Percentiles rank a stretch among this genome's conserved stretches.
Conservation (phyloP, 2,329 filamentous ascomycete species). For the Fusarium sp. region DNA sequence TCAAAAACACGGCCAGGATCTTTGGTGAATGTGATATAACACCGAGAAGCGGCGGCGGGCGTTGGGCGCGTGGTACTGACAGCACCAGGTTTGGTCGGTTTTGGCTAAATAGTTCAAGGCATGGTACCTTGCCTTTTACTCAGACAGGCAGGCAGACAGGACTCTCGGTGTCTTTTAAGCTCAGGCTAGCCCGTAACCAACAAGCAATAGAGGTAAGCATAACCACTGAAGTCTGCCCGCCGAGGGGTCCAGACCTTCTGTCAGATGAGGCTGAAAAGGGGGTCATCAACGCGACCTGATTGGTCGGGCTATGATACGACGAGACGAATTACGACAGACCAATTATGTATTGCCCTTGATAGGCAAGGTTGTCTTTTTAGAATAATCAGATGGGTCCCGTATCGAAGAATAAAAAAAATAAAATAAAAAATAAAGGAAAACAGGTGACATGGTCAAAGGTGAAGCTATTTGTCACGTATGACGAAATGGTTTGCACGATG, state of each 20-base stretch:
- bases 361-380: neutral
- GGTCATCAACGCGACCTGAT: constrained; percentile 21
- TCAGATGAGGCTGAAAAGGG: constrained; percentile 38
- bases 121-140: constrained; percentile 2
- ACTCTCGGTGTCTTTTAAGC: constrained; percentile 19
- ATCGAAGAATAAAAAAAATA: neutral
- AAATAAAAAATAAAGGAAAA: neutral
- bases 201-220: constrained; percentile 22
- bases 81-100: neutral
- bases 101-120: neutral
- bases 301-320: constrained; percentile 8
- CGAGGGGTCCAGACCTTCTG: constrained; percentile 25
- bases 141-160: constrained; percentile 6
- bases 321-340: neutral
- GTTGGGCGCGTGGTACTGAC: constrained; percentile 12
- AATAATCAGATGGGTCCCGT: neutral
- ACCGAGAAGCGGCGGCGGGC: neutral
- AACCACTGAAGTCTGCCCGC: constrained; percentile 6
- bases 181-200: constrained; percentile 11
- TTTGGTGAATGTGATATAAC: neutral
- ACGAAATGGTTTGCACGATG: constrained; percentile 13
- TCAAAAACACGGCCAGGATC: neutral
- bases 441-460: neutral
- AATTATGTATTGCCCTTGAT: constrained; percentile 4
- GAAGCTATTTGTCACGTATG: constrained; percentile 39